Conservation (phyloP, 805 yeast genomes). For the Isabelozyma heimii region DNA sequence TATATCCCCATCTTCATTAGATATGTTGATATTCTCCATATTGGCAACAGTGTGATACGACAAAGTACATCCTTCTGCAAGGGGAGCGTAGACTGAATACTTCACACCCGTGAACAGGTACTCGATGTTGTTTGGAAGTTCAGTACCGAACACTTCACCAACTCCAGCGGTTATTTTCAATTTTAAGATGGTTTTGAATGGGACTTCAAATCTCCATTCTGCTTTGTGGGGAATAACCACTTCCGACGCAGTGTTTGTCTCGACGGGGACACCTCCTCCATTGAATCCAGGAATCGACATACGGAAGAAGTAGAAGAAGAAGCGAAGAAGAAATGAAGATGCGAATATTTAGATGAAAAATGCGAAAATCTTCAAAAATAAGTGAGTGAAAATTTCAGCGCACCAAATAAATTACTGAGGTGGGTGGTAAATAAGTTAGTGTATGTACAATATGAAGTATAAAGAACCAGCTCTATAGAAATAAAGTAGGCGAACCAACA, state of each 20-base stretch:
- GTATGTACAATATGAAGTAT: not conserved
- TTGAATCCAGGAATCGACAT: constrained; percentile 20
- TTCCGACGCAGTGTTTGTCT: constrained; percentile 7
- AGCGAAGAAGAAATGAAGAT: not conserved
- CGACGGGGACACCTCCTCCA: not conserved
- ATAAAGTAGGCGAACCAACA: not conserved
- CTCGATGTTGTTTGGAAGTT: constrained; percentile 69
- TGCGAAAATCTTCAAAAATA: not conserved
- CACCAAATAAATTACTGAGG: not conserved
- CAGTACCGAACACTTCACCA: constrained; percentile 93
- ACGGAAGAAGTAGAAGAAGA: not conserved
- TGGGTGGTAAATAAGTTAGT: not conserved
- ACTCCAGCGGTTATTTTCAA: constrained; percentile 60
- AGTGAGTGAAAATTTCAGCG: not conserved
- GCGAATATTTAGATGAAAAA: not conserved
- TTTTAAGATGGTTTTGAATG: constrained; percentile 46
- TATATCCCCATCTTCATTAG: constrained; percentile 35
- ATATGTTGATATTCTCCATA: constrained; percentile 19
- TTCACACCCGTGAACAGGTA: constrained; percentile 36
- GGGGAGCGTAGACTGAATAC: constrained; percentile 37
- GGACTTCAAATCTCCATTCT: constrained; percentile 81
- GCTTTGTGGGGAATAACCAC: constrained; percentile 34
- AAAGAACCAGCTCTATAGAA: not conserved
- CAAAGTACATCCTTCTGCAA: constrained; percentile 62
- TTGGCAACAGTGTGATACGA: constrained; percentile 36